Evolutionary conservation across 2,329 filamentous ascomycete genomes (phyloP), one percentile per base, ranked within the genome.

Genomic region (Colletotrichum sp.): DNA sequence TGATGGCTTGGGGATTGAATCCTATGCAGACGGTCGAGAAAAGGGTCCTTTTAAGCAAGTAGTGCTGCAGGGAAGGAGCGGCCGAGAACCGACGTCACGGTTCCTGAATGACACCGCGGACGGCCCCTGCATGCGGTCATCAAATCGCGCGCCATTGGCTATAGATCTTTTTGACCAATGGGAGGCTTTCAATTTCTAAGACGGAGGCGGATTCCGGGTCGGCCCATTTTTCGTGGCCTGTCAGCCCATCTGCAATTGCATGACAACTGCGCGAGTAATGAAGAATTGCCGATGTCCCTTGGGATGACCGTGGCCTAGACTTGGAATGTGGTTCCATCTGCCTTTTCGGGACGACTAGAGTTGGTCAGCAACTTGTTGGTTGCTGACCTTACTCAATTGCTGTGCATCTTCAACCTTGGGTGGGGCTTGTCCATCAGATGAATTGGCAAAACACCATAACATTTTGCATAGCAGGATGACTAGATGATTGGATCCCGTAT

Each of bases 41-140:
- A 73, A 36, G 63, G 69, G 56, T 65, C 69, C 36, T 75, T 73
- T 64, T 75, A 75, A 75, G 73, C 63, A 73, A 59, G 30, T 69
- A 8, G 58, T 34, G 18, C 71, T 69, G 62, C 73, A 75, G 73
- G 69, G 58, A 73, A 65, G 34, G 69, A 75, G 73, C 38, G 69
- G 69, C 69, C 69, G 48, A 66, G 30, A 68, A 67, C 73, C 69
- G 63, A 75, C 73, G 73, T 75, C 73, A 75, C 69, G 69, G 73
- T 68, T 52, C 63, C 56, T 73, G 63, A 21, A 32, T 48, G 24
- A n/a, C 69, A 30, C n/a, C 26, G 32, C 56, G 7, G 63, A 36
- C 30, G 18, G 30, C 59, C 69, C 69, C 56, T 73, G 73, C 36
- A 12, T 28, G 26, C 30, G 63, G 73, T 75, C 69, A 75, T 75